A percentile compares a stretch with the other conserved stretches of the same genome.
Evolutionary conservation across 441 rosid species (phyloP).

Genomic region (Metrosideros polymorpha): DNA sequence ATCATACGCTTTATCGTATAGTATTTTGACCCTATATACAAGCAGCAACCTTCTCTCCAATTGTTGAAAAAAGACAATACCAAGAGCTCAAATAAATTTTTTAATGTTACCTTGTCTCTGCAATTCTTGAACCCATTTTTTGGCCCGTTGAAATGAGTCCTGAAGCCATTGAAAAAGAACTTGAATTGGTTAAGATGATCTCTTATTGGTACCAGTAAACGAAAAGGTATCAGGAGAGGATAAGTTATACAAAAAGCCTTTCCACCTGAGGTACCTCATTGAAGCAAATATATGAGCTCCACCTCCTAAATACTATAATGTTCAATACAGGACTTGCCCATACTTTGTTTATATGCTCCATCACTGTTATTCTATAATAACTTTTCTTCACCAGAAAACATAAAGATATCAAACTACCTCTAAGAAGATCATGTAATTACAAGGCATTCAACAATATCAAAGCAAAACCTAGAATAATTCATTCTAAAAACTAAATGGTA

Average conservation of each 20-base stretch:
- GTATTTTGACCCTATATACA: not conserved
- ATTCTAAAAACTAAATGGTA: not conserved
- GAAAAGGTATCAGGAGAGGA: not conserved
- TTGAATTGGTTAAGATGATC: not conserved
- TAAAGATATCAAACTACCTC: not conserved
- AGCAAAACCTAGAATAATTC: not conserved
- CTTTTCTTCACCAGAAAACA: not conserved
- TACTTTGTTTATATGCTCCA: not conserved
- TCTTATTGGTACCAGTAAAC: not conserved
- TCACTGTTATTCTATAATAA: not conserved
- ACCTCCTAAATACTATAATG: not conserved
- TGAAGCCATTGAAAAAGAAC: constrained; percentile 7
- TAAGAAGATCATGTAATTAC: not conserved
- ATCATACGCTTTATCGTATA: not conserved
- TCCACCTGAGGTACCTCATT: not conserved
- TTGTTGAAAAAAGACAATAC: not conserved
- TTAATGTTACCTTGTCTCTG: constrained; percentile 54
- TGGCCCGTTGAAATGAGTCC: constrained; percentile 65
- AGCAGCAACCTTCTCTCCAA: not conserved
- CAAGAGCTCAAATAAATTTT: not conserved
- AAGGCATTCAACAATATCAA: not conserved
- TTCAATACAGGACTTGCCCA: not conserved
- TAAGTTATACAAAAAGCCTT: not conserved
- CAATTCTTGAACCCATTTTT: constrained; percentile 68
- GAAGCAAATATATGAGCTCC: not conserved